Conservation (phyloP, 345 rosid species). For the Salix suchowensis region DNA sequence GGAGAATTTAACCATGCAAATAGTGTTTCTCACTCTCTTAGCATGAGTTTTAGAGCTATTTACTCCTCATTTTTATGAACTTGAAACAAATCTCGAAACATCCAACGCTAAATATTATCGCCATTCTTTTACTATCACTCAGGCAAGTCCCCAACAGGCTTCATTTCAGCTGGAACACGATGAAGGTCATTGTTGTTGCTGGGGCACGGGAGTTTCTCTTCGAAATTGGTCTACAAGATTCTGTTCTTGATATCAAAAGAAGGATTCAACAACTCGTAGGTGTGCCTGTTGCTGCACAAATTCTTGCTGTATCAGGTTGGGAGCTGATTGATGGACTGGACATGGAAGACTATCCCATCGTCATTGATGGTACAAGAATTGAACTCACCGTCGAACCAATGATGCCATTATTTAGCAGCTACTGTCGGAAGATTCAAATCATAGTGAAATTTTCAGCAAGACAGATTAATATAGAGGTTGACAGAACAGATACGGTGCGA, state of each 20-base stretch:
- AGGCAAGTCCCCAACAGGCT: too few relatives aligned
- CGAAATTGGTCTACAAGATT: not conserved
- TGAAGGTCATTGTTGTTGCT: too few relatives aligned
- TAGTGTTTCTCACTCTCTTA: too few relatives aligned
- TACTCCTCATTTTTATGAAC: too few relatives aligned
- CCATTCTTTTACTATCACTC: too few relatives aligned
- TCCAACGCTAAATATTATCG: too few relatives aligned
- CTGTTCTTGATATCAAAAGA: not conserved
- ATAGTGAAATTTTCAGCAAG: slow-evolving; percentile 54
- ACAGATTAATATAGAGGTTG: slow-evolving; percentile 48
- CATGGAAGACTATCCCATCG: slow-evolving; percentile 84
- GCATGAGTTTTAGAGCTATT: too few relatives aligned
- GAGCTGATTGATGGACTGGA: slow-evolving; percentile 82
- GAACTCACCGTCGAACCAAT: slow-evolving; percentile 50
- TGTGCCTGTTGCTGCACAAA: slow-evolving; percentile 45
- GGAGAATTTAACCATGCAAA: too few relatives aligned
- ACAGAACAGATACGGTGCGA: slow-evolving; percentile 64
- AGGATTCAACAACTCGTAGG: slow-evolving; percentile 29
- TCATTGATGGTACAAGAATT: slow-evolving; percentile 59
- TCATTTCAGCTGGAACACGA: too few relatives aligned
- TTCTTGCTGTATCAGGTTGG: slow-evolving; percentile 64
- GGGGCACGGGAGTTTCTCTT: too few relatives aligned
- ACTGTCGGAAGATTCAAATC: slow-evolving; percentile 34
- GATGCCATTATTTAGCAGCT: not conserved
- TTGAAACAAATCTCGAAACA: too few relatives aligned